phyloP scores from a whole-genome alignment of 2,329 filamentous ascomycete species.

The Aspergillus pseudoterreus region DNA sequence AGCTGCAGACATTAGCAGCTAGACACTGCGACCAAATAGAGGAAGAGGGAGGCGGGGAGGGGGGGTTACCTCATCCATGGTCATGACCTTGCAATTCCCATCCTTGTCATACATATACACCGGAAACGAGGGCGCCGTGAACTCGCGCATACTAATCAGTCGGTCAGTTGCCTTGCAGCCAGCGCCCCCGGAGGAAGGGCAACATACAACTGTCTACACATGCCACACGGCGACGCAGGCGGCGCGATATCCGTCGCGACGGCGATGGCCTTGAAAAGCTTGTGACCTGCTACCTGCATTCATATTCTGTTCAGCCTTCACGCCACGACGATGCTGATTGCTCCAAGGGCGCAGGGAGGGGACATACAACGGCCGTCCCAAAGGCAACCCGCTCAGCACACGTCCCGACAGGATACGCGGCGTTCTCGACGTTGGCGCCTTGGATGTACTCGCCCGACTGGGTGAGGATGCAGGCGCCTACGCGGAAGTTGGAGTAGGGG shows the following conservation, averaged over 20 bases:
- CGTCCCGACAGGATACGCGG: constrained; percentile 86
- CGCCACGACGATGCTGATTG: too few species aligned
- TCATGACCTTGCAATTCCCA: constrained; percentile 52
- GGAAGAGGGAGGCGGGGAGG: too few species aligned
- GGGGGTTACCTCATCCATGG: constrained; percentile 41
- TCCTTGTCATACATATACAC: constrained; percentile 92
- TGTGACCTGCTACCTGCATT: constrained; percentile 42
- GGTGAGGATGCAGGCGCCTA: constrained; percentile 76
- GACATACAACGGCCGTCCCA: constrained; percentile 64
- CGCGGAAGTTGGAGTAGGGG: constrained; percentile 87
- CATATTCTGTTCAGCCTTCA: too few species aligned
- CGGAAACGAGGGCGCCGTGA: constrained; percentile 64
- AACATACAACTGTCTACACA: constrained; percentile 83
- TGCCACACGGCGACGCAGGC: constrained; percentile 75
- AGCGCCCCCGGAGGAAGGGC: too few species aligned
- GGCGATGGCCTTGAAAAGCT: constrained; percentile 70
- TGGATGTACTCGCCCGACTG: constrained; percentile 54
- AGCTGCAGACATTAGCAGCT: constrained; percentile 43
- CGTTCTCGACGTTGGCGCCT: constrained; percentile 92
- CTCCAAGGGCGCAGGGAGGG: not conserved
- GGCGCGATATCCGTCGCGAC: constrained; percentile 75
- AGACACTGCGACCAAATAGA: not conserved
- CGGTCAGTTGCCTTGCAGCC: not conserved
- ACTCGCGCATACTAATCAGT: constrained; percentile 62
- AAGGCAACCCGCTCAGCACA: constrained; percentile 93